Evolutionary conservation across 1,284 basidiomycete genomes (phyloP), one percentile per base, ranked within the genome.

Genomic region (Naganishia albida): DNA sequence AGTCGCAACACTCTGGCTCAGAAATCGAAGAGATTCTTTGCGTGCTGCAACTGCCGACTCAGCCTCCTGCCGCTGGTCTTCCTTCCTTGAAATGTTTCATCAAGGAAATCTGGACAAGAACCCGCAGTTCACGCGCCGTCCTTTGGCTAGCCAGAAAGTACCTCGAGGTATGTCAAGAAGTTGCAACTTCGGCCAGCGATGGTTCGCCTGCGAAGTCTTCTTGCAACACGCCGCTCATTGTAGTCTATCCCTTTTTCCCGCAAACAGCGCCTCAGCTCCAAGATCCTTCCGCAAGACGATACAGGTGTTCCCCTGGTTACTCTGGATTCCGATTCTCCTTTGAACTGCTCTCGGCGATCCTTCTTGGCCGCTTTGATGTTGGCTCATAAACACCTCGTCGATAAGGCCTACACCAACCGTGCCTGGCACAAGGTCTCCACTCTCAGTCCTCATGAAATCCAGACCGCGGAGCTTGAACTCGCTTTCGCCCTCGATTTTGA

Each of bases 311-410:
- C 56, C 8, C 13, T 60, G 46, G 56, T 59, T 3, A 63, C 53
- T 15, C 54, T 63, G 10, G 48, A 53, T 7, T 39, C 42, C 26
- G 52, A 65, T 26, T 69, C 69, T 12, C 90, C 90, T 0, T 83
- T 93, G 25, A 83, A 91, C 43, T 95, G 93, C 74, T 90, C 92
- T 1, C 84, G 92, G 20, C 85, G 92, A 46, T 87, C 91, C 1
- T 95, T 96, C 78, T 82, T 96, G 8, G 91, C 91, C 0, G 87
- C 90, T 0, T 81, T 96, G 42, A 91, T 96, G 68, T 82, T 92
- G 50, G 92, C 93, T 0, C 88, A 89, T 30, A 96, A 97, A 75
- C 95, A 94, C 77, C 85, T 90, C 65, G 91, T 94, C 80, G 93
- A 97, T 74, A 87, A 89, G 64, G 92, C 89, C 62, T 96, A 93